Evolutionary conservation across 2,329 filamentous ascomycete species (phyloP).

Genomic region (Aspergillus flavus): DNA sequence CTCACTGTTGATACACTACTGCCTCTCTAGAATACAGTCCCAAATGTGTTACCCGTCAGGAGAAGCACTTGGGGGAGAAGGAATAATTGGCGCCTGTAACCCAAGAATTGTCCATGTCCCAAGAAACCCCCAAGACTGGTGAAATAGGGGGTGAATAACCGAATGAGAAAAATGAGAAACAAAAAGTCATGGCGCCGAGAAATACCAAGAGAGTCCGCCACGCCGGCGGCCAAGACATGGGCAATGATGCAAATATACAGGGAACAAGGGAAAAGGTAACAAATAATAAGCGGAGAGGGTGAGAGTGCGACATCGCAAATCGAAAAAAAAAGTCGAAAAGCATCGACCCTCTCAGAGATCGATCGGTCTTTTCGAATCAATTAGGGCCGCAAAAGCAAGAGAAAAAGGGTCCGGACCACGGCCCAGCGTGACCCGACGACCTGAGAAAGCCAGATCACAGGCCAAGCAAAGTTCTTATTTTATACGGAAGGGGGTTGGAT

Average conservation of each 20-base stretch:
- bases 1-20: conserved; percentile 5
- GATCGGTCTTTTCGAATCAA: not conserved
- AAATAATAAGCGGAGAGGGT: conserved; percentile 26
- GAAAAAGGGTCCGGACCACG: conserved; percentile 21
- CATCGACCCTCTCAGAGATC: conserved; percentile 2
- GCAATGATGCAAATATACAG: conserved; percentile 39
- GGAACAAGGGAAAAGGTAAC: conserved; percentile 16
- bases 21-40: conserved; percentile 16
- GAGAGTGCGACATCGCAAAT: conserved; percentile 9
- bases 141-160: conserved; percentile 12
- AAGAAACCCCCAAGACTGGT: conserved; percentile 4
- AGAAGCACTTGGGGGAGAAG: conserved; percentile 9
- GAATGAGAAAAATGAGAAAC: conserved; percentile 14
- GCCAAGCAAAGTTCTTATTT: conserved; percentile 20
- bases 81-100: conserved; percentile 2
- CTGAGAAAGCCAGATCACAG: conserved; percentile 16
- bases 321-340: not conserved
- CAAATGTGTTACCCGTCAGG: conserved; percentile 3
- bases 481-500: conserved; percentile 15
- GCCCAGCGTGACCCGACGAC: conserved; percentile 26
- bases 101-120: conserved; percentile 8
- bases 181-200: conserved; percentile 36
- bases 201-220: conserved; percentile 34
- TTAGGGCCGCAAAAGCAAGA: conserved; percentile 10
- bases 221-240: conserved; percentile 28